phyloP scores from a whole-genome alignment of 768 basidiomycete genomes.

The Phlebiopsis flavidoalba region DNA sequence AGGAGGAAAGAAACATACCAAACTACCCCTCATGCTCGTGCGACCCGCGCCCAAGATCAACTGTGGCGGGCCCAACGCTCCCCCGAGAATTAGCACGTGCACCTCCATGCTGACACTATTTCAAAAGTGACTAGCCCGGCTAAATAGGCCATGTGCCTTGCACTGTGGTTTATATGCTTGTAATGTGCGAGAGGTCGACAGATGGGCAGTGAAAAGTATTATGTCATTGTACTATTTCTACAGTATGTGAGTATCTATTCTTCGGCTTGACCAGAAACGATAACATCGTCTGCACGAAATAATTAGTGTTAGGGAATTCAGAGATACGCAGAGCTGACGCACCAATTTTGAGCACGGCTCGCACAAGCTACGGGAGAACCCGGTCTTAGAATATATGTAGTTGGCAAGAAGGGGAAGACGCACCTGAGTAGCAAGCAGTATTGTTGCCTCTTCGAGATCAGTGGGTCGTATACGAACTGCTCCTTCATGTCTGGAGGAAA shows the following conservation, averaged over 20 bases:
- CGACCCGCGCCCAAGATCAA: no score
- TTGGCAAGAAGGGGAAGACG: conserved; percentile 15
- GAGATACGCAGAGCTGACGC: conserved; percentile 20
- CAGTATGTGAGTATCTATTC: conserved; percentile 37
- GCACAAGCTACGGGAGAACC: conserved; percentile 51
- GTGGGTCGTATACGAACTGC: conserved; percentile 94
- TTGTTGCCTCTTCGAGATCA: conserved; percentile 97
- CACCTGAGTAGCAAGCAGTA: conserved; percentile 96
- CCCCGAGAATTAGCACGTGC: no score
- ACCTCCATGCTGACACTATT: no score
- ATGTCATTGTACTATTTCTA: conserved; percentile 7
- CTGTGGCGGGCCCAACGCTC: no score
- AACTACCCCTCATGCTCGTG: no score
- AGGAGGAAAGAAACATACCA: no score
- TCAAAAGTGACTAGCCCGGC: no score
- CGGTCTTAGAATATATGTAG: neutral
- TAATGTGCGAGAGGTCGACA: no score
- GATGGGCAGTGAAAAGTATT: neutral
- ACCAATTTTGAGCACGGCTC: conserved; percentile 88
- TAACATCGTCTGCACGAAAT: conserved; percentile 62
- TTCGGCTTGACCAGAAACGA: conserved; percentile 64
- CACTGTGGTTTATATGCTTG: no score
- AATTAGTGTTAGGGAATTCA: neutral
- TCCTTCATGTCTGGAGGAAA: conserved; percentile 82
- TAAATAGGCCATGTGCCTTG: no score